Evolutionary conservation across 2,329 filamentous ascomycete genomes (phyloP), one percentile per base, ranked within the genome.

Genomic region (Arthrocladium fulminans): DNA sequence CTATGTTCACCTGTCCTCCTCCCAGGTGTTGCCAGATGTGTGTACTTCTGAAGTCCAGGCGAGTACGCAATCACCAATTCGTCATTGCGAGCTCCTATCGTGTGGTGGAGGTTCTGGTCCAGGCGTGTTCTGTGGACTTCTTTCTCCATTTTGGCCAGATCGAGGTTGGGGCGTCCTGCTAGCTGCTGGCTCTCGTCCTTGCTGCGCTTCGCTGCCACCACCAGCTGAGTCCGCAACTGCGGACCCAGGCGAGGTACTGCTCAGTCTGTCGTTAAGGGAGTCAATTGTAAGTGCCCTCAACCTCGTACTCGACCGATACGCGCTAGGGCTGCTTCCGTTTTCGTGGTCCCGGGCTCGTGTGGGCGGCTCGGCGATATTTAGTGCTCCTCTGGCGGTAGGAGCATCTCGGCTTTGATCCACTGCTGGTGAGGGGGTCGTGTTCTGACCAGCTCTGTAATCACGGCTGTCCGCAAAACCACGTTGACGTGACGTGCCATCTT

Each of bases 351-450:
- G 19, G 7, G 23, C 44, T 47, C 34, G 44, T 6, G 7, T 17
- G 2, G 44, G 44, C 13, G 44, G 29, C 13, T 55, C 52, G 2
- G 48, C 50, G 10, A 52, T 54, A 2, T 27, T 53, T 30, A 55
- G 35, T 12, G 49, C 52, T 13, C 53, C 53, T 45, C 49, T 37
- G n/a, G 48, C 39, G 10, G 46, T 50, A 20, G 38, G 47, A 2
- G 45, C 45, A 39, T 42, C 44, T 13, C 48, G 34, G 34, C 29
- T 17, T 17, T 30, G 13, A 38, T 22, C 15, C 2, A 25, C 13
- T 5, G 13, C 22, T 30, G 17, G 37, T 10, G 29, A 19, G 2
- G 38, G 19, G 13, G 53, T n/a, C 13, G 37, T 30, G n/a, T 15
- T 40, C 17, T 24, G 29, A 13, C n/a, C 42, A 4, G 38, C 48